Evolutionary conservation across 148 eudicot genomes (phyloP).

Genomic region (Spergularia marina): DNA sequence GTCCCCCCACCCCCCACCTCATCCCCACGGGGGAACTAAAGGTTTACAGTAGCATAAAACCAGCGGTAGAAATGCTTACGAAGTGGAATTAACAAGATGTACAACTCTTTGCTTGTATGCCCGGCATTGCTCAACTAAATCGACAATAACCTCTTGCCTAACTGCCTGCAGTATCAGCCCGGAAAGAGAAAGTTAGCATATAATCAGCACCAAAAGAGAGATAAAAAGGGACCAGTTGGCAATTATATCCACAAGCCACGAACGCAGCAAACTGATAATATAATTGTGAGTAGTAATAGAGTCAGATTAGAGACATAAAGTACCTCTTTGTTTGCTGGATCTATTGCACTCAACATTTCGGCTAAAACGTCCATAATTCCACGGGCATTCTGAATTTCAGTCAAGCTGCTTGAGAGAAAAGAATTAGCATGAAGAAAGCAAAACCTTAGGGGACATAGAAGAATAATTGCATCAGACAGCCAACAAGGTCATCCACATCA

Average conservation of each 20-base stretch:
- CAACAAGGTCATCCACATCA: neutral
- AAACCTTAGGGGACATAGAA: neutral
- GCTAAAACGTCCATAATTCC: constrained; percentile 86
- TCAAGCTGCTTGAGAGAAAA: constrained; percentile 45
- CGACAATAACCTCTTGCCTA: constrained; percentile 85
- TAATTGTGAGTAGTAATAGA: neutral
- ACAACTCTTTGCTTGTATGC: constrained; percentile 89
- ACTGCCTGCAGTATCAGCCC: constrained; percentile 53
- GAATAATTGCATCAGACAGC: neutral
- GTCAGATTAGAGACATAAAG: neutral
- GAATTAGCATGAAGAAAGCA: constrained; percentile 5
- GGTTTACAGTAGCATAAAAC: neutral
- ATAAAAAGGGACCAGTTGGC: neutral
- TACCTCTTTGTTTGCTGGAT: constrained; percentile 86
- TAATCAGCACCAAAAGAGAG: no score
- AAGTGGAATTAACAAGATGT: constrained; percentile 93
- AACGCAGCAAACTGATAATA: constrained; percentile 1
- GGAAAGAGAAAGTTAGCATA: neutral
- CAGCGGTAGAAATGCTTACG: constrained; percentile 62
- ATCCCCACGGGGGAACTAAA: neutral
- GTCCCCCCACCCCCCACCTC: neutral
- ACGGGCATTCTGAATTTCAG: constrained; percentile 84
- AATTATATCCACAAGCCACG: neutral
- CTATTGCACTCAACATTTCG: constrained; percentile 86
- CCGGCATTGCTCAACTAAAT: constrained; percentile 95